Evolutionary conservation across 1,284 basidiomycete genomes (phyloP), one percentile per base, ranked within the genome.

Genomic region (Lignosus rhinocerotis): DNA sequence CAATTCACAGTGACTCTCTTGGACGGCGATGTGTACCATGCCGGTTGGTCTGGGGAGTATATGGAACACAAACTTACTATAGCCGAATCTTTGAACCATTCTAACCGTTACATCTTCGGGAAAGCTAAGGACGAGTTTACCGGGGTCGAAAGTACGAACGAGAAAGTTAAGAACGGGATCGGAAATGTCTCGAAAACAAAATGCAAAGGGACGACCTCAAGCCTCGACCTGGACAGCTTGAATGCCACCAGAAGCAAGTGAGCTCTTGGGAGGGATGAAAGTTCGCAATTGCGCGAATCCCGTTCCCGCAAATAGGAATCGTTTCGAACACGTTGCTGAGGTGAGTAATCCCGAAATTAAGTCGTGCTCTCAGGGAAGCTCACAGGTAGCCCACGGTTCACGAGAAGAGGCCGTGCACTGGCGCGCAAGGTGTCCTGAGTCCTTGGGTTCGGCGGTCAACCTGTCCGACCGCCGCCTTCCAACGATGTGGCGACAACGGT

Each of bases 211-310:
- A 39, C n/a, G 36, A n/a, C 36, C 54, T 68, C 49, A 73, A 38
- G 70, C 72, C 50, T 69, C 61, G 43, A 63, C 63, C 53, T 63
- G 51, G 43, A 67, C 53, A 32, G 58, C 53, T 56, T 64, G 60
- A 4, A 60, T 53, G 30, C 61, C 60, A 32, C 63, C 62, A 30
- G 51, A 10, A 25, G 64, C 55, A 55, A 73, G 63, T 36, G 65
- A 69, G 62, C 67, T 73, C 14, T 69, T 63, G 33, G 73, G 73
- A 49, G 71, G 69, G 38, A 72, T 67, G 64, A 69, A 74, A 30
- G 64, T 21, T 21, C 16, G 31, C 51, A 38, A 39, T 38, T 16
- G 36, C 42, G 6, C 25, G 9, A 16, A 7, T 17, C 19, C 10
- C 21, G 30, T 14, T 14, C 42, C 3, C 38, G 5, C 12, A 25